Base-by-base conservation (phyloP, 768 basidiomycete genomes). In the Fomitopsis pulvina region DNA sequence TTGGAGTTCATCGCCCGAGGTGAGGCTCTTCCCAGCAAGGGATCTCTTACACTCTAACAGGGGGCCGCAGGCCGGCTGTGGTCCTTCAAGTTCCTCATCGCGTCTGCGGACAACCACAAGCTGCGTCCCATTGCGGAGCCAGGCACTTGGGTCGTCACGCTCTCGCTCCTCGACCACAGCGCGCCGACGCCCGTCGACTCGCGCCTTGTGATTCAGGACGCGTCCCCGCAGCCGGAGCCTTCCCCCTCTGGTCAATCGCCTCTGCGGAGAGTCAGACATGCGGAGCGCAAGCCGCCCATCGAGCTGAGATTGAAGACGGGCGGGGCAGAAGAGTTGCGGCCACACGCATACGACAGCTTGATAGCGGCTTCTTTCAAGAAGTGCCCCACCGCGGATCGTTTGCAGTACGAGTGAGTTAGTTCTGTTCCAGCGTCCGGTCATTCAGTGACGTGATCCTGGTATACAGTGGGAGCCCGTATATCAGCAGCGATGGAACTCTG, bases 1-100 rank as follows among this genome's bases (percentile, higher is more conserved):
- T 58, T 85, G 16, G 85, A 88, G 52, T 87, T 87, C 52, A 82
- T 87, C 48, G 83, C 85, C 6, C 65, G 71, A 62, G 75, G 77
- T 74, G 49, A 14, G 67, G 51, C 4, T 51, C 14, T 52, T 12
- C 37, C 4, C 11, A 41, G 48, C 6, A 12, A 14, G 16, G 7
- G 16, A 7, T 8, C 4, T 16, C 48, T 1, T 27, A n/a, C 1
- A 18, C 20, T 8, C 54, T 10, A 34, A 50, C n/a, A 32, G 34
- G 28, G 6, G 47, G 22, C 14, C 41, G 9, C 30, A 82, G 80
- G 73, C 43, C 74, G 83, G 2, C 70, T 83, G 68, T 85, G 80
- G 79, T 57, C 64, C n/a, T 57, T 82, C 18, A 58, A 59, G 3
- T 83, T 83, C 57, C 39, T 63, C 28, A 57, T 67, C 8, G 27